A percentile compares a stretch with the other conserved stretches of the same genome.
Evolutionary conservation across 495 filamentous ascomycete genomes (phyloP).

Genomic region (Amniculicola lignicola): DNA sequence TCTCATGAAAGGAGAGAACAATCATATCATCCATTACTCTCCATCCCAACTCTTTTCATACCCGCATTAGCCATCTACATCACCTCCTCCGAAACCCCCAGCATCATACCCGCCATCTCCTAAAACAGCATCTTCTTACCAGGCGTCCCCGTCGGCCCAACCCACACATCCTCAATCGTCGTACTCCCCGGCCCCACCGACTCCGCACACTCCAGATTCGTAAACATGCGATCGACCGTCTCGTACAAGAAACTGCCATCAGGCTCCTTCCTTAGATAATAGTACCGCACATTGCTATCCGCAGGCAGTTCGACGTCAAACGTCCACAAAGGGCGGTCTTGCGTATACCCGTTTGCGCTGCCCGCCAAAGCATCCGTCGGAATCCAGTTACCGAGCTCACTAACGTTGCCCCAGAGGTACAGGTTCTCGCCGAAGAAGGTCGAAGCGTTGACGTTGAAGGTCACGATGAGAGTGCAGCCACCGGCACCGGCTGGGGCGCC

Average conservation of each 20-base stretch:
- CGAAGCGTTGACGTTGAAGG: constrained; percentile 55
- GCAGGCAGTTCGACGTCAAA: constrained; percentile 50
- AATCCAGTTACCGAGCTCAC: constrained; percentile 55
- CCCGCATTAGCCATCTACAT: background rate
- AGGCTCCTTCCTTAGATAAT: constrained; percentile 58
- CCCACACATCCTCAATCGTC: constrained; percentile 17
- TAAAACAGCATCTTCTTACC: background rate
- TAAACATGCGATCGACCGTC: constrained; percentile 22
- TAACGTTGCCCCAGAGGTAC: constrained; percentile 55
- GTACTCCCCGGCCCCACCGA: background rate
- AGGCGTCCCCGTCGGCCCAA: constrained; percentile 1
- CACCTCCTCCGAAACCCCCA: background rate
- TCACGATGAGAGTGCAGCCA: constrained; percentile 42
- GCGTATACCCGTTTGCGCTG: constrained; percentile 52
- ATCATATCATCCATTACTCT: no score
- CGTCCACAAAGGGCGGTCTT: constrained; percentile 55
- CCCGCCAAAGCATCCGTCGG: constrained; percentile 43
- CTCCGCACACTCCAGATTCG: constrained; percentile 6
- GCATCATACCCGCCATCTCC: background rate
- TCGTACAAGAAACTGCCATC: constrained; percentile 44
- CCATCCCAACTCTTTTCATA: background rate
- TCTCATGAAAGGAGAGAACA: no score
- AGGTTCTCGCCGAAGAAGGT: constrained; percentile 60
- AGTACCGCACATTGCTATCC: constrained; percentile 57
- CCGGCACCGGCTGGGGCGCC: constrained; percentile 54